These are phyloP conservation scores for Bolboschoenoplectus hybrid DNA, from an alignment of 202 grass and related monocot genomes.

Conservation along the genomic window DNA sequence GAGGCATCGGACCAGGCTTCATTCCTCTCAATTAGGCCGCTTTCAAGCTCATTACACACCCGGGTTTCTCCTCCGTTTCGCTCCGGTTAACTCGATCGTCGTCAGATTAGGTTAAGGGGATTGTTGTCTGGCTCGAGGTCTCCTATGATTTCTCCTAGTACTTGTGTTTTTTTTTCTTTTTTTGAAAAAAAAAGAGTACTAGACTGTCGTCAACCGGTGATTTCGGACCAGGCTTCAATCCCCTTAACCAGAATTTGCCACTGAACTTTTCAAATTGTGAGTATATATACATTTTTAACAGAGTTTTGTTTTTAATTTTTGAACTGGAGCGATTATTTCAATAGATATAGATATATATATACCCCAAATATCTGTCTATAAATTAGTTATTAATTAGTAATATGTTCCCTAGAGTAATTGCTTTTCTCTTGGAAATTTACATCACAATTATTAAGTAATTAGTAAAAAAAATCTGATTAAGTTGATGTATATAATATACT, in stretches of 20 bases:
- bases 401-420: background rate
- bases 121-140: constrained; percentile 96
- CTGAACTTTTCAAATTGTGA: constrained; percentile 28
- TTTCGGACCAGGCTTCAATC: constrained; percentile 99
- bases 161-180: background rate
- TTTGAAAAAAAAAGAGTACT: background rate
- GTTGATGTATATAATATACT: background rate
- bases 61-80: background rate
- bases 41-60: constrained; percentile 38
- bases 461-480: background rate
- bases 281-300: background rate
- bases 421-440: background rate
- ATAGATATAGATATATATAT: background rate
- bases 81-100: background rate
- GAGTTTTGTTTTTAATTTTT: background rate
- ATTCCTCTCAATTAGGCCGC: constrained; percentile 66
- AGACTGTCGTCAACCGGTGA: constrained; percentile 37
- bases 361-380: background rate
- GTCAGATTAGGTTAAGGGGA: constrained; percentile 72
- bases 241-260: constrained; percentile 67
- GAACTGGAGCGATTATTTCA: background rate
- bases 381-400: background rate
- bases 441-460: background rate
- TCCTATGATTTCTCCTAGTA: constrained; percentile 34
- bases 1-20: constrained; percentile 95